These are phyloP conservation scores for Thelephora aurantiotincta DNA, from an alignment of 768 basidiomycete species.

Conservation along the genomic window DNA sequence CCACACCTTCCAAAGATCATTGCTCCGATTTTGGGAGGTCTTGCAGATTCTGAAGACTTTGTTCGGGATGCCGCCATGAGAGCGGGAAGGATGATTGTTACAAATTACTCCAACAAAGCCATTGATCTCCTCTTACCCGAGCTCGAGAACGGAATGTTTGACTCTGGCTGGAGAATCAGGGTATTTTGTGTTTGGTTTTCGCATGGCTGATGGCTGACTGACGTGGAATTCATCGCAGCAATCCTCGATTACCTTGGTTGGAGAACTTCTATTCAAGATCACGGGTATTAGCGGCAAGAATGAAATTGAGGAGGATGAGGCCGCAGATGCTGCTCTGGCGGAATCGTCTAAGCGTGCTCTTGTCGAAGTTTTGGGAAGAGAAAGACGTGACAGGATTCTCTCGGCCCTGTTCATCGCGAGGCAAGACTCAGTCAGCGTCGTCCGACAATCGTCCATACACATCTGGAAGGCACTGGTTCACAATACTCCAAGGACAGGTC, in stretches of 20 bases:
- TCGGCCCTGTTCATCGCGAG: slow-evolving; percentile 86
- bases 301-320: slow-evolving; percentile 70
- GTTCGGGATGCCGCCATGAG: slow-evolving; percentile 97
- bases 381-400: slow-evolving; percentile 83
- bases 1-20: slow-evolving; percentile 94
- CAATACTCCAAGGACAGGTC: slow-evolving; percentile 86
- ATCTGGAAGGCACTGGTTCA: slow-evolving; percentile 98
- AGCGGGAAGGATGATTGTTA: slow-evolving; percentile 96
- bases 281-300: slow-evolving; percentile 90
- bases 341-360: slow-evolving; percentile 81
- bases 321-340: slow-evolving; percentile 48
- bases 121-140: slow-evolving; percentile 91
- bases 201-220: not conserved
- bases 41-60: slow-evolving; percentile 88
- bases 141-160: slow-evolving; percentile 90
- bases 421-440: slow-evolving; percentile 81
- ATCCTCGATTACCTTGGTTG: slow-evolving; percentile 91
- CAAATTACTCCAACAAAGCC: slow-evolving; percentile 83
- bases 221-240: slow-evolving; percentile 32
- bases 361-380: slow-evolving; percentile 74
- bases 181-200: slow-evolving; percentile 27
- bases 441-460: slow-evolving; percentile 82
- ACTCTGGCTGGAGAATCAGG: slow-evolving; percentile 88
- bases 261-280: slow-evolving; percentile 91
- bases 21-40: slow-evolving; percentile 77